A percentile compares a stretch with the other conserved stretches of the same genome.
phyloP scores from a whole-genome alignment of 495 filamentous ascomycete genomes.

The Choiromyces venosus region DNA sequence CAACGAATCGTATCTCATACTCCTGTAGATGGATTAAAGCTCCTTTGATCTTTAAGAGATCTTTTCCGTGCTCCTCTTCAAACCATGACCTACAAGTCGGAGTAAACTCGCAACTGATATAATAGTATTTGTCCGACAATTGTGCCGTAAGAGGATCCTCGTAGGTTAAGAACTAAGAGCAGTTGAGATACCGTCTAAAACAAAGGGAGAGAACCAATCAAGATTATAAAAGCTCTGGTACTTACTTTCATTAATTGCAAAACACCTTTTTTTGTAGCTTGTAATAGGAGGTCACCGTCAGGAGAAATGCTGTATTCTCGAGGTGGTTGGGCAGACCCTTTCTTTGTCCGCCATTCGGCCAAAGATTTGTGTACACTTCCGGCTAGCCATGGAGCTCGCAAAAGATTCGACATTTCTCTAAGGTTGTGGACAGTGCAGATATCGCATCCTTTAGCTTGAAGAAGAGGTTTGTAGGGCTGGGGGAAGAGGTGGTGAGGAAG shows the following conservation, averaged over 20 bases:
- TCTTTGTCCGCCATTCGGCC: background rate
- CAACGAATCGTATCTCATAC: constrained; percentile 26
- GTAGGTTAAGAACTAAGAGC: constrained; percentile 23
- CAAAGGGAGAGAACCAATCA: background rate
- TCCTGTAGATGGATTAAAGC: constrained; percentile 14
- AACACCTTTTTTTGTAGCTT: background rate
- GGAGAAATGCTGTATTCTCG: background rate
- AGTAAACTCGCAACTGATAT: constrained; percentile 30
- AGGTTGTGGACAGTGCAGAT: background rate
- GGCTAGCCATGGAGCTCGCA: background rate
- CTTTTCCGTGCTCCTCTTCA: constrained; percentile 10
- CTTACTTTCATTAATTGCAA: background rate
- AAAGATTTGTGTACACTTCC: background rate
- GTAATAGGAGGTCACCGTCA: background rate
- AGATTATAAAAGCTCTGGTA: background rate
- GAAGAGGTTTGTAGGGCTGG: background rate
- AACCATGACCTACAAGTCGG: constrained; percentile 1
- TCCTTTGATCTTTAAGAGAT: constrained; percentile 15
- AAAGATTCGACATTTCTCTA: background rate
- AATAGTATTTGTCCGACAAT: constrained; percentile 27
- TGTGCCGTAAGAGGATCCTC: constrained; percentile 25
- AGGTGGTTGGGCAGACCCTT: background rate
- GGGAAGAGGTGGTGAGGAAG: background rate
- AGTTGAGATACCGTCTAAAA: background rate
- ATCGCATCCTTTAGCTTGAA: background rate